phyloP scores from a whole-genome alignment of 768 basidiomycete genomes.

The Suillus clintonianus region DNA sequence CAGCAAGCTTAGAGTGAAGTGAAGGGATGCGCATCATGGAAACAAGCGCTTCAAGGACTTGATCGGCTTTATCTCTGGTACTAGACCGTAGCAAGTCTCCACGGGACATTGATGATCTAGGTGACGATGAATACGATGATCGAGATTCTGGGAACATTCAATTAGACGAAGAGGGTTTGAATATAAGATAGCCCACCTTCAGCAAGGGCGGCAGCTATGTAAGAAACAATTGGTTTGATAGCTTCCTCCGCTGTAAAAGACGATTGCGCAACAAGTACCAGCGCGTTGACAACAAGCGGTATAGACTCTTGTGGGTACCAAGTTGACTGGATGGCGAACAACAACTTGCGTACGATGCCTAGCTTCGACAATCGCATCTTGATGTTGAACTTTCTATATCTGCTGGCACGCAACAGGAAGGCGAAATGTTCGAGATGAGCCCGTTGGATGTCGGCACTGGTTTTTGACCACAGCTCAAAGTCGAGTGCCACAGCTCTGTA shows the following conservation, averaged over 20 bases:
- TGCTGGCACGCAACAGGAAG: constrained; percentile 70
- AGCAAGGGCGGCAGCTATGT: constrained; percentile 79
- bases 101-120: constrained; percentile 5
- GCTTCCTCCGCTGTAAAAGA: constrained; percentile 72
- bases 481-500: constrained; percentile 86
- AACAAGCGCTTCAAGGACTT: constrained; percentile 66
- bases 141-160: not conserved
- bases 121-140: constrained; percentile 16
- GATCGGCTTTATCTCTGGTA: constrained; percentile 61
- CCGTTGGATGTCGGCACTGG: constrained; percentile 70
- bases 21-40: constrained; percentile 57
- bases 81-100: constrained; percentile 16
- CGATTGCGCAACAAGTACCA: constrained; percentile 61
- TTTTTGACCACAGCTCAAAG: constrained; percentile 85
- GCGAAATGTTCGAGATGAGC: constrained; percentile 82
- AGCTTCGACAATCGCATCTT: constrained; percentile 73
- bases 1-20: constrained; percentile 69
- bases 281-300: constrained; percentile 54
- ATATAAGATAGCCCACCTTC: constrained; percentile 45
- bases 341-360: constrained; percentile 67
- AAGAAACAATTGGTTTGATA: constrained; percentile 86
- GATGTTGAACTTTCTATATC: constrained; percentile 76
- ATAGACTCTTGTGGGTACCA: constrained; percentile 63
- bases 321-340: constrained; percentile 81
- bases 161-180: not conserved